Base-by-base conservation (phyloP, 495 filamentous ascomycete species). In the Penicillium paxilli region DNA sequence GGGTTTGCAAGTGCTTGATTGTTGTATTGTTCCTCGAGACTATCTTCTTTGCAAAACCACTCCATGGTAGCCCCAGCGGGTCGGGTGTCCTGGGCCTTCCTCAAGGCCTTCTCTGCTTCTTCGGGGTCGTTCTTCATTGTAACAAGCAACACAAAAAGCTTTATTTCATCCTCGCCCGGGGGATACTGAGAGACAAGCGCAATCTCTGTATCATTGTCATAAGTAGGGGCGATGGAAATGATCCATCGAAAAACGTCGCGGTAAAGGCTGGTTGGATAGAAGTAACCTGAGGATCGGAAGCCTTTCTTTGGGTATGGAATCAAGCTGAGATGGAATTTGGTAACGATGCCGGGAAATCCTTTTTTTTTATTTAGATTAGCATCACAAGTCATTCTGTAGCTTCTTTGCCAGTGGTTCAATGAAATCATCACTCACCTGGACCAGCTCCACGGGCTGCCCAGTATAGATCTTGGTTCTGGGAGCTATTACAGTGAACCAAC, bases 401-500 rank as follows among this genome's bases (percentile, higher is more conserved):
- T 2, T 32, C 3, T 32, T 14, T 32, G 30, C 8, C 8, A 46
- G 19, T n/a, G n/a, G n/a, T n/a, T n/a, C n/a, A n/a, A n/a, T n/a
- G n/a, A n/a, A n/a, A n/a, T 22, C 21, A 2, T 1, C 17, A 38
- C 52, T 33, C 45, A 67, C 64, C 55, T 38, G 80, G 80, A 16
- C 80, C 80, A 9, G 79, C 74, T 19, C 80, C 80, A 19, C 76
- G 64, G 11, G 75, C 75, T 12, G 75, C 73, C 75, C 76, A 82
- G 47, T 78, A 77, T 0, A 82, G 69, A 17, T 81, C 80, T 6
- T 46, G 23, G 44, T 82, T 72, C 50, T 76, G 64, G 6, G 67
- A 48, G n/a, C 60, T 42, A 55, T 67, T 70, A 58, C 75, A 77
- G 49, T 57, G 54, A 32, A 57, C 32, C 25, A 68, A 35, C 19